Conservation (phyloP, 208 protist genomes). For the Leptomonas pyrrhocoris region DNA sequence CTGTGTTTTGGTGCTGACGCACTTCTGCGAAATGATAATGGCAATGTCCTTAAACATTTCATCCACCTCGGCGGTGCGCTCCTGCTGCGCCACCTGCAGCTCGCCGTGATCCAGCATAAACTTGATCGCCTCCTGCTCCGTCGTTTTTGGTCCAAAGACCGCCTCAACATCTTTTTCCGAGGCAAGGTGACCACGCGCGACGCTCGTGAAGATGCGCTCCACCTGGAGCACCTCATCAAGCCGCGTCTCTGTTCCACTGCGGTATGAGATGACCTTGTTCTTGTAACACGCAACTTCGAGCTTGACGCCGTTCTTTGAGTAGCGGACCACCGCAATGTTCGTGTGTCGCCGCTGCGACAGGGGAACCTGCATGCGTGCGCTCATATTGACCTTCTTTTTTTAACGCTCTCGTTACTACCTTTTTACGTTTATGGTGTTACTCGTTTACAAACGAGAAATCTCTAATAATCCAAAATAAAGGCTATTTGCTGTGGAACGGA, state of each 20-base stretch:
- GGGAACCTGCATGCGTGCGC: slow-evolving; percentile 83
- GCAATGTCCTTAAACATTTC: slow-evolving; percentile 96
- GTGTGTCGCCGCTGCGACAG: slow-evolving; percentile 90
- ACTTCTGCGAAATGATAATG: slow-evolving; percentile 96
- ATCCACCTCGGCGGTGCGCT: slow-evolving; percentile 94
- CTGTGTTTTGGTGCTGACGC: slow-evolving; percentile 93
- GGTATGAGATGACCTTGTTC: slow-evolving; percentile 93
- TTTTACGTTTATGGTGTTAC: neutral
- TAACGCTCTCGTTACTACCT: neutral
- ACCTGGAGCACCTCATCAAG: slow-evolving; percentile 93
- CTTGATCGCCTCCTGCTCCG: slow-evolving; percentile 77
- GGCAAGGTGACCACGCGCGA: slow-evolving; percentile 78
- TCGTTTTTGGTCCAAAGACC: slow-evolving; percentile 64
- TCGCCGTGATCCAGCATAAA: slow-evolving; percentile 97
- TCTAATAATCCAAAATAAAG: no score
- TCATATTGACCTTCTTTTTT: no score
- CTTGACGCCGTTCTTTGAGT: slow-evolving; percentile 79
- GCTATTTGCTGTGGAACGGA: no score
- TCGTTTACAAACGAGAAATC: no score
- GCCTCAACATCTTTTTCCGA: slow-evolving; percentile 81
- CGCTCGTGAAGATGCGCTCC: slow-evolving; percentile 89
- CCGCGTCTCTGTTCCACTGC: slow-evolving; percentile 79
- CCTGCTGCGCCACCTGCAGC: slow-evolving; percentile 97
- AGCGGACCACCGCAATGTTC: slow-evolving; percentile 88
- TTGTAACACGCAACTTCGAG: slow-evolving; percentile 93